Percentiles rank a stretch among this genome's conserved stretches.
Evolutionary conservation across 768 basidiomycete genomes (phyloP).

Genomic region (Cystobasidium tubakii): DNA sequence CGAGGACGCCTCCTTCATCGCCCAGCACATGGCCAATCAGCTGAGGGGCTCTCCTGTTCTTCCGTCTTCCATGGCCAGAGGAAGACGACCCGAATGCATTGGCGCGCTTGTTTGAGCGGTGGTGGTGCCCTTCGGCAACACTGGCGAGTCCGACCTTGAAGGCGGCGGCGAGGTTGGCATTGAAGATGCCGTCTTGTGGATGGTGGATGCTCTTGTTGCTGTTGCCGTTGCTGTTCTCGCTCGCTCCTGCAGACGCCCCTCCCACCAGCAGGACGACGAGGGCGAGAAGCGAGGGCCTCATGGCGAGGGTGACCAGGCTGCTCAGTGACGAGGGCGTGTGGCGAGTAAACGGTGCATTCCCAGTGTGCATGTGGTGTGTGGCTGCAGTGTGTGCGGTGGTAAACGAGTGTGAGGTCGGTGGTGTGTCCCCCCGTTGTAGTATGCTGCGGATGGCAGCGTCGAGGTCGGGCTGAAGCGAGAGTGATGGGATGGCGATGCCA

Average conservation of each 20-base stretch:
- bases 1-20: not conserved
- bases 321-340: no score
- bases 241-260: not conserved
- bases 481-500: not conserved
- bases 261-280: not conserved
- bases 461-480: not conserved
- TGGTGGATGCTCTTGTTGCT: not conserved
- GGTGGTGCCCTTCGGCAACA: not conserved
- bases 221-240: not conserved
- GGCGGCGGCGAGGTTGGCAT: not conserved
- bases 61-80: not conserved
- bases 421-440: no score
- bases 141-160: slow-evolving; percentile 12
- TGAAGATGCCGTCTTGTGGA: not conserved
- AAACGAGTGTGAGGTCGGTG: no score
- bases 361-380: not conserved
- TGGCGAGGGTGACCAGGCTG: no score
- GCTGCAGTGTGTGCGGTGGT: not conserved
- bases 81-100: not conserved
- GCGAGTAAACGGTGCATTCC: not conserved
- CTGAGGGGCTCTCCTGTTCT: not conserved
- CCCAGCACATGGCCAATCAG: not conserved
- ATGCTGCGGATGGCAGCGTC: not conserved
- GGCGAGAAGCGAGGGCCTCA: no score
- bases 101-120: not conserved